Evolutionary conservation across 176 grass and related monocot species (phyloP).

Genomic region (Ananas comosus): DNA sequence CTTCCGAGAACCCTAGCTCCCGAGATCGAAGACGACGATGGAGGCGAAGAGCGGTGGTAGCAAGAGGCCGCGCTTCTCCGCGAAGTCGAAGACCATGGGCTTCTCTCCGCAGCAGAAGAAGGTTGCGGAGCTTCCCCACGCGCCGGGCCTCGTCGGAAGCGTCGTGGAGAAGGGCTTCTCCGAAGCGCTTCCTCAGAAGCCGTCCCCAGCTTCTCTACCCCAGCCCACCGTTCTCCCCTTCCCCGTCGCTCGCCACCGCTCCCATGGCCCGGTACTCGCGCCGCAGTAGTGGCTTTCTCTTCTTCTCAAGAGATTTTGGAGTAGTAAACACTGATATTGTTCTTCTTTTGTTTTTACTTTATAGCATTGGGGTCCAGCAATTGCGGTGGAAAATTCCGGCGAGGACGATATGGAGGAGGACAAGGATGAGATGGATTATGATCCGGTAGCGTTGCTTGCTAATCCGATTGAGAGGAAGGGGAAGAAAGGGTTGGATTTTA

Average conservation of each 20-base stretch:
- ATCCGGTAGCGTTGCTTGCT: slow-evolving; percentile 1
- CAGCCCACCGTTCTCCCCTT: slow-evolving; percentile 68
- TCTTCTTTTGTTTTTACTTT: slow-evolving; percentile 1
- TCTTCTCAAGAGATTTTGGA: neutral
- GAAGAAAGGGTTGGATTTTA: slow-evolving; percentile 77
- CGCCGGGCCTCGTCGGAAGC: slow-evolving; percentile 48
- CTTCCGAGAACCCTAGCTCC: neutral
- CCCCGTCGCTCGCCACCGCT: slow-evolving; percentile 81
- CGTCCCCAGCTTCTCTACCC: slow-evolving; percentile 32
- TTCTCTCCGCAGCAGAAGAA: slow-evolving; percentile 26
- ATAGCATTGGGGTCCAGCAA: slow-evolving; percentile 51
- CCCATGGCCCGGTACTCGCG: slow-evolving; percentile 62
- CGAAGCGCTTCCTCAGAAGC: slow-evolving; percentile 20
- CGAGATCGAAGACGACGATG: neutral
- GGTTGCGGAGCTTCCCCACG: slow-evolving; percentile 4
- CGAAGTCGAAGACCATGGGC: slow-evolving; percentile 1
- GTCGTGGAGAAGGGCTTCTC: slow-evolving; percentile 94
- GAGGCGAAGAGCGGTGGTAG: neutral
- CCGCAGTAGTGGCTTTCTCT: neutral
- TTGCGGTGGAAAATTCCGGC: neutral
- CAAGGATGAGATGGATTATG: slow-evolving; percentile 48
- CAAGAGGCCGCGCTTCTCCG: neutral
- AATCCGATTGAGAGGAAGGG: slow-evolving; percentile 61
- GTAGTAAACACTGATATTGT: neutral
- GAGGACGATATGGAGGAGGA: slow-evolving; percentile 23